These are phyloP conservation scores for Allomyces macrogynus DNA, from an alignment of 192 early-diverging fungal species.

Conservation along the genomic window DNA sequence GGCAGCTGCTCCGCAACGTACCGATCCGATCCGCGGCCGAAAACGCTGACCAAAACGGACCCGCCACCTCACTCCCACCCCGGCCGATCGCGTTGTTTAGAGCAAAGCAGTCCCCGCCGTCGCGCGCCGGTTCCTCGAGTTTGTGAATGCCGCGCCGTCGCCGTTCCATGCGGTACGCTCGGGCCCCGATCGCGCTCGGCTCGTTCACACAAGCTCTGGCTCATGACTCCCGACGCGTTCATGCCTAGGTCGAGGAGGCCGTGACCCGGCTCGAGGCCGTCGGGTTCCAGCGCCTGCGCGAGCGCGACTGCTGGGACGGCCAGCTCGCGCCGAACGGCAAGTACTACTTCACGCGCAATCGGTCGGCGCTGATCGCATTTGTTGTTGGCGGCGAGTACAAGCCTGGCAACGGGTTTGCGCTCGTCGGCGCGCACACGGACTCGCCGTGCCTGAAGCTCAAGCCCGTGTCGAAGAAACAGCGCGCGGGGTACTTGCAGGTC, in stretches of 20 bases:
- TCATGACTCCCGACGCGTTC: no score
- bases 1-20: no score
- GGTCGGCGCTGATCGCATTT: conserved; percentile 71
- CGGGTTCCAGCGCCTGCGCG: conserved; percentile 73
- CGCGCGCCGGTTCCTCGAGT: conserved; percentile 50
- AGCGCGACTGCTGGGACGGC: conserved; percentile 63
- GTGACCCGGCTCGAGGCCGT: conserved; percentile 43
- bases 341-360: conserved; percentile 96
- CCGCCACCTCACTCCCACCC: no score
- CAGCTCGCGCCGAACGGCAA: conserved; percentile 54
- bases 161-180: conserved; percentile 82
- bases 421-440: conserved; percentile 91
- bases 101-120: not conserved
- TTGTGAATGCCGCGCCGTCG: conserved; percentile 79
- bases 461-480: conserved; percentile 80
- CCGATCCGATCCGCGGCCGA: no score
- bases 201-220: no score
- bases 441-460: conserved; percentile 94
- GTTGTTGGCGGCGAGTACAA: conserved; percentile 68
- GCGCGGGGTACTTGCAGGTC: conserved; percentile 71
- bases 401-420: conserved; percentile 30
- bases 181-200: no score
- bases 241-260: conserved; percentile 40
- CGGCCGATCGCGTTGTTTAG: no score
- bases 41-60: no score